A percentile compares a stretch with the other conserved stretches of the same genome.
Evolutionary conservation across 495 filamentous ascomycete species (phyloP).

Genomic region (Neurospora discreta): DNA sequence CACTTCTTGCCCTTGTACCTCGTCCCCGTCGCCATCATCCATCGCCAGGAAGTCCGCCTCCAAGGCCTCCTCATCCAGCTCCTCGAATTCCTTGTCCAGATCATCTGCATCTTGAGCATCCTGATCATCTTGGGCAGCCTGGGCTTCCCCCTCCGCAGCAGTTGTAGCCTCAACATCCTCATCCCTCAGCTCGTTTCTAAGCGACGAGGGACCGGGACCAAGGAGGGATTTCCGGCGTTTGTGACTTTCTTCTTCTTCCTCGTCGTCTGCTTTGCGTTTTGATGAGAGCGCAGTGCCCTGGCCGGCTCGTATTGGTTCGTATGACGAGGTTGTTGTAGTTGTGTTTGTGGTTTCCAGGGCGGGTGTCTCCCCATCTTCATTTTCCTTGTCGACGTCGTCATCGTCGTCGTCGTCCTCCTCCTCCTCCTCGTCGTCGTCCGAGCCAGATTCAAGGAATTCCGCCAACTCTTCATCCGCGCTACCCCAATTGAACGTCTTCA

Average conservation of each 20-base stretch:
- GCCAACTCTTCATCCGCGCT: constrained; percentile 60
- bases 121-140: constrained; percentile 17
- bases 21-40: constrained; percentile 37
- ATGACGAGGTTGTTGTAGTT: neutral
- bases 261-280: constrained; percentile 22
- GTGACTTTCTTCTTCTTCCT: constrained; percentile 14
- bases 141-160: neutral
- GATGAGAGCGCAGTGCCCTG: neutral
- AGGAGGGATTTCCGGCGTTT: constrained; percentile 29
- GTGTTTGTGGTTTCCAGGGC: constrained; percentile 18
- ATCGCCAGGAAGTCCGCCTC: constrained; percentile 59
- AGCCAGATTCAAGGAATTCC: constrained; percentile 56
- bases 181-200: constrained; percentile 20
- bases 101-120: constrained; percentile 2
- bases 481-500: constrained; percentile 48
- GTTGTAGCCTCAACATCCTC: neutral
- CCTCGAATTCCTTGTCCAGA: constrained; percentile 21
- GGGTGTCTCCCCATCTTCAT: constrained; percentile 12
- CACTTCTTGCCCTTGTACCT: neutral
- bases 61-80: constrained; percentile 50
- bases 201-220: constrained; percentile 34
- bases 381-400: constrained; percentile 15
- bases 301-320: neutral
- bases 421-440: constrained; percentile 45
- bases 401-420: constrained; percentile 21